Base-by-base conservation (phyloP, 805 yeast genomes). In the Candida nonsorbophila region DNA sequence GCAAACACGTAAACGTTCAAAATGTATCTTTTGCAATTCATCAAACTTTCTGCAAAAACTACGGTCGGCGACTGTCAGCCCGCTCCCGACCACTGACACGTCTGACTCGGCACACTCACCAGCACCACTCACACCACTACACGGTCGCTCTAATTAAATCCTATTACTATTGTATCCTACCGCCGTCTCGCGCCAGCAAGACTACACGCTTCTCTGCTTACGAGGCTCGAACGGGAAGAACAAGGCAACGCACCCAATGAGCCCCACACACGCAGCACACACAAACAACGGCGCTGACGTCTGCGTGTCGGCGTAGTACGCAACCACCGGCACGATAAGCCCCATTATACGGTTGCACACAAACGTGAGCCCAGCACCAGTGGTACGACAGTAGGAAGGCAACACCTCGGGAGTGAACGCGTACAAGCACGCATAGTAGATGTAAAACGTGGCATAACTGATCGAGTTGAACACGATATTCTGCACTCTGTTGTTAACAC, bases 401-500 rank as follows among this genome's bases (percentile, higher is more conserved):
- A 59, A 55, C 19, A 56, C 55, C 30, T 60, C 67, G 1, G 65
- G 65, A 0, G 65, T 58, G 37, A 55, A 59, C 3, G 63, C 64
- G 32, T 56, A 60, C 16, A 60, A 44, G 14, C 44, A 39, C 6
- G 45, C 50, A 25, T 49, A 49, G 45, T 72, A 72, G 11, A 50
- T 51, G 39, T 32, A 56, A 43, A 24, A 49, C 36, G 47, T 40
- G 32, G 73, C 53, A 47, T 69, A 72, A 16, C 78, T 71, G 12
- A 72, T 69, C 11, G 75, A 70, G 41, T 72, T 73, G 44, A 62
- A 72, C 4, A 53, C 66, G 28, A 56, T 47, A 39, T 57, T 49
- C 13, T 58, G 53, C 17, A 65, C 52, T 29, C 70, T 56, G 0
- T 77, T 68, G 48, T 68, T 64, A 9, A 74, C 77, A 1, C 75